Base-by-base conservation (phyloP, 768 basidiomycete species). In the Pulveroboletus sp. region DNA sequence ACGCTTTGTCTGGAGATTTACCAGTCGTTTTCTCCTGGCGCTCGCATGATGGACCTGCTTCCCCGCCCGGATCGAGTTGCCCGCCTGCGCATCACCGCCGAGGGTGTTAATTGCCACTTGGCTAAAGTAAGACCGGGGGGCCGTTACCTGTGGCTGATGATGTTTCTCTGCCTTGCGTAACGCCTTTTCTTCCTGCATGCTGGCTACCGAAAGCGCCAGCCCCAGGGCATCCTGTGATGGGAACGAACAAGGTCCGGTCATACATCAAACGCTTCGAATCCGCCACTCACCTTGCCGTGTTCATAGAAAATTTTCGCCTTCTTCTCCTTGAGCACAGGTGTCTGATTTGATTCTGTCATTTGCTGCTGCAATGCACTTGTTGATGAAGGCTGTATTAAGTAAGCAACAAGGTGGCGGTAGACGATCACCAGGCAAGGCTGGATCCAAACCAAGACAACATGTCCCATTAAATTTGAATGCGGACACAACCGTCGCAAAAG, bases 201-300 rank as follows among this genome's bases (percentile, higher is more conserved):
- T 60, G n/a, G 66, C 73, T 59, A 81, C 77, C 32, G 71, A 71
- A 50, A 66, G 57, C n/a, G 79, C 80, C 12, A 81, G 62, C 43
- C 63, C 63, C 49, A 78, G 54, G 6, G 73, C 72, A 52, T 79
- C 77, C 80, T 80, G 53, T 47, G 47, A 38, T 51, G 45, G 48
- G 49, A 50, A 41, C 47, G 41, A 46, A 49, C 52, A 56, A 56
- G 53, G 11, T 34, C 53, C 48, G 46, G 51, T 55, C 55, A 63
- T 56, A 58, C 57, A 49, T 29, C 27, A 40, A n/a, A 36, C n/a
- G 10, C 46, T 44, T 45, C 55, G 35, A 53, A 34, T 38, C 49
- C 45, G 50, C 37, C 39, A 48, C 67, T 56, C 40, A 66, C 66
- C 53, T 58, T 67, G 53, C 67, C 67, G 50, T 67, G 63, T 43